Evolutionary conservation across 257 asterid genomes (phyloP).

Genomic region (Solanum tacnaense): DNA sequence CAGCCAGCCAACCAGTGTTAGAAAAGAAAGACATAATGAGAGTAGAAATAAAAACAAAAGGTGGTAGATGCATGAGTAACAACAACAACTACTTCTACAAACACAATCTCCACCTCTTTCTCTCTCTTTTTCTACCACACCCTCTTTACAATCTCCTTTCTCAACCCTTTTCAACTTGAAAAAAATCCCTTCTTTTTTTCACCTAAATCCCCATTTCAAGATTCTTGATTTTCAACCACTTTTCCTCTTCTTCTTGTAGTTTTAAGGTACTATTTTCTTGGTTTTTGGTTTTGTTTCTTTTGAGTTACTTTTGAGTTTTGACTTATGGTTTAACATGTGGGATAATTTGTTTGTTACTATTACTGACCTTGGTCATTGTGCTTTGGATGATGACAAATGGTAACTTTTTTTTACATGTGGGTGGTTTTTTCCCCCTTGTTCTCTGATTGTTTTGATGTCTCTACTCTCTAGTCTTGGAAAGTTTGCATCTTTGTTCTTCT

Average conservation of each 20-base stretch:
- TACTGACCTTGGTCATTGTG: conserved; percentile 21
- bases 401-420: neutral
- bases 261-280: conserved; percentile 4
- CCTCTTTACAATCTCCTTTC: neutral
- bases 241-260: neutral
- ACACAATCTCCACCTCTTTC: conserved; percentile 2
- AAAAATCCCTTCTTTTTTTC: neutral
- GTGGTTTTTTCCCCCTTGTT: neutral
- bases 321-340: neutral
- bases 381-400: conserved; percentile 14
- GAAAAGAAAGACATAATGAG: conserved; percentile 23
- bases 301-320: conserved; percentile 18
- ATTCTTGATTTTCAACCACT: neutral
- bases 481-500: neutral
- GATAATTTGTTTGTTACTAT: neutral
- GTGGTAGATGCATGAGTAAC: conserved; percentile 96
- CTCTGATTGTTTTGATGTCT: conserved; percentile 8
- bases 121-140: conserved; percentile 15
- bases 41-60: conserved; percentile 58
- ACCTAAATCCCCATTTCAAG: conserved; percentile 2
- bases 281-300: conserved; percentile 32
- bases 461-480: neutral
- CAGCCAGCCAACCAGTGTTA: neutral
- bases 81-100: conserved; percentile 24
- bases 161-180: neutral